These are phyloP conservation scores for Draba incana DNA, from an alignment of 345 rosid species.

Conservation along the genomic window DNA sequence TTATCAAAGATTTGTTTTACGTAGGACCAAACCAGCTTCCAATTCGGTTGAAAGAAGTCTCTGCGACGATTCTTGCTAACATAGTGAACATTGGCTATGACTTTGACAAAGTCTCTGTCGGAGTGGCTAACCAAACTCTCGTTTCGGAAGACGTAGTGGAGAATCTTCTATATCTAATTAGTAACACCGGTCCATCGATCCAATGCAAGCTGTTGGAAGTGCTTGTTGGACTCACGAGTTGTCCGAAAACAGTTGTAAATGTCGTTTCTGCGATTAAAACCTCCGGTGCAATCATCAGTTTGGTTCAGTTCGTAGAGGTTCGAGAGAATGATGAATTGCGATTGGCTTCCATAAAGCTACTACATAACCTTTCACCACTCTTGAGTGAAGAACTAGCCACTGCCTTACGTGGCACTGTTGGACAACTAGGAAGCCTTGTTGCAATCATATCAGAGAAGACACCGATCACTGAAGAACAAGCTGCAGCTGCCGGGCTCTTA, in stretches of 20 bases:
- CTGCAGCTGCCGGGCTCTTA: constrained; percentile 86
- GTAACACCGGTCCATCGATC: constrained; percentile 95
- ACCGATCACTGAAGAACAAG: constrained; percentile 79
- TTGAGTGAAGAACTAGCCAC: constrained; percentile 86
- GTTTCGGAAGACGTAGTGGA: constrained; percentile 83
- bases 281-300: constrained; percentile 88
- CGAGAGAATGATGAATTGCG: constrained; percentile 58
- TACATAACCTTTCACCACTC: constrained; percentile 78
- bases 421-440: constrained; percentile 81
- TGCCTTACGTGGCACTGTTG: constrained; percentile 77
- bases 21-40: constrained; percentile 78
- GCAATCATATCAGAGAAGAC: constrained; percentile 69
- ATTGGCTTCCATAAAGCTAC: constrained; percentile 80
- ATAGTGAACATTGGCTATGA: constrained; percentile 78
- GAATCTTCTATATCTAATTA: constrained; percentile 78
- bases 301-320: constrained; percentile 97
- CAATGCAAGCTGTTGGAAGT: constrained; percentile 97
- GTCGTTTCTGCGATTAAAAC: constrained; percentile 85
- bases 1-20: constrained; percentile 78
- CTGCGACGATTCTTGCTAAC: constrained; percentile 94
- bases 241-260: constrained; percentile 57
- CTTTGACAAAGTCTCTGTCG: constrained; percentile 50
- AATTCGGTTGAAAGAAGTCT: constrained; percentile 83
- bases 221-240: constrained; percentile 86
- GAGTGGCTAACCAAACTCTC: constrained; percentile 44